Percentiles rank a stretch among this genome's conserved stretches.
These are phyloP conservation scores for Aquilaria agallochum DNA, from an alignment of 441 rosid genomes.

Conservation along the genomic window DNA sequence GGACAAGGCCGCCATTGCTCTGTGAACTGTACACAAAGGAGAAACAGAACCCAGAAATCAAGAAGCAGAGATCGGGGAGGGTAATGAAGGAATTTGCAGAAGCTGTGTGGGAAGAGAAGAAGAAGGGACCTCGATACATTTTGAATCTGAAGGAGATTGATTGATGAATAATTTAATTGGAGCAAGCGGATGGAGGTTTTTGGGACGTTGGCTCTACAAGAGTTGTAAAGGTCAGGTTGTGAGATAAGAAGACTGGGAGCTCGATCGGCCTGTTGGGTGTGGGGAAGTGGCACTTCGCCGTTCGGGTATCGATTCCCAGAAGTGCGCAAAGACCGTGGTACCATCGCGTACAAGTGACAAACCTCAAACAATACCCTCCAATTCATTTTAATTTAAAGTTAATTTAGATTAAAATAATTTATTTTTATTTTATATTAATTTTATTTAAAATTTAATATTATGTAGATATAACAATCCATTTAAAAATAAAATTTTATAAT, in stretches of 20 bases:
- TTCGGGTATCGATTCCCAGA: neutral
- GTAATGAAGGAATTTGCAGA: conserved; percentile 6
- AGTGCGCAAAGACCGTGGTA: no score
- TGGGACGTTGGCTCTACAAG: conserved; percentile 18
- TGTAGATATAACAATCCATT: no score
- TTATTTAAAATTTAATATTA: no score
- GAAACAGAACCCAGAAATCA: conserved; percentile 6
- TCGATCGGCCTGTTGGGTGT: neutral
- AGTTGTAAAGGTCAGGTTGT: conserved; percentile 21
- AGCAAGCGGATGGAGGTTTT: neutral
- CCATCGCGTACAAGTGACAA: no score
- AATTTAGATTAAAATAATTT: no score
- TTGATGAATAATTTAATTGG: conserved; percentile 10
- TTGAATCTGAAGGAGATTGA: neutral
- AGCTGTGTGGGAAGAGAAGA: conserved; percentile 9
- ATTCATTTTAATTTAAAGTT: no score
- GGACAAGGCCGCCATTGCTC: conserved; percentile 55
- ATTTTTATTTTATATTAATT: no score
- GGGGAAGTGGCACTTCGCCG: conserved; percentile 11
- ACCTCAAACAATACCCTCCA: no score
- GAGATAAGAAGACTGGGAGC: neutral
- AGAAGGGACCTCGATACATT: conserved; percentile 45
- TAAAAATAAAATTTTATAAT: no score
- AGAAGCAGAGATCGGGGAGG: conserved; percentile 17
- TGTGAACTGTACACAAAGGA: conserved; percentile 36